Percentiles rank a stretch among this genome's conserved stretches.
Conservation (phyloP, 306 rosid genomes). For the Astragalus membranaceus region DNA sequence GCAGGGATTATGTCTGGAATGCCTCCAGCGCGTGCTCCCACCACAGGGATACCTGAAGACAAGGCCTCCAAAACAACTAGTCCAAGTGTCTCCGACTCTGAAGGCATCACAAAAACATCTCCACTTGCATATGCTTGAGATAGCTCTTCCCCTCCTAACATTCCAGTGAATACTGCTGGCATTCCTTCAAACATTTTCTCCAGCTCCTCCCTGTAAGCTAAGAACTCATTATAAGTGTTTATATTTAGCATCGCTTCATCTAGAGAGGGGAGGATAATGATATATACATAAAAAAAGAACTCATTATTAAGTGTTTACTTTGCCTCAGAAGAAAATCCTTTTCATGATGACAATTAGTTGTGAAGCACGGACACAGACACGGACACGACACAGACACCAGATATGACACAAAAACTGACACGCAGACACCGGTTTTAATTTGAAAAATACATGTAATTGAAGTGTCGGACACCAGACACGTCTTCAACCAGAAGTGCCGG, state of each 20-base stretch:
- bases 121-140: conserved; percentile 96
- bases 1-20: conserved; percentile 85
- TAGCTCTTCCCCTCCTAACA: conserved; percentile 92
- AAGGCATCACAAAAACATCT: conserved; percentile 92
- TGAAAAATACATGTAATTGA: too few species aligned
- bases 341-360: not conserved
- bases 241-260: not conserved
- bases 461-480: too few species aligned
- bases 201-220: conserved; percentile 65
- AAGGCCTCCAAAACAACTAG: conserved; percentile 92
- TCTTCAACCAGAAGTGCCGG: too few species aligned
- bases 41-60: conserved; percentile 96
- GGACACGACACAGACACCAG: too few species aligned
- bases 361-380: too few species aligned
- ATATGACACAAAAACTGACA: too few species aligned
- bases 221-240: conserved; percentile 2
- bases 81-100: conserved; percentile 96
- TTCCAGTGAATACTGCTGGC: conserved; percentile 94
- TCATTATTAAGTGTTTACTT: too few species aligned
- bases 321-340: not conserved
- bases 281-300: too few species aligned
- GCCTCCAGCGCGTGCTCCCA: conserved; percentile 93
- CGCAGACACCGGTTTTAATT: too few species aligned
- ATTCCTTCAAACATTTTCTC: conserved; percentile 82
- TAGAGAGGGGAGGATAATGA: not conserved